Evolutionary conservation across 345 rosid species (phyloP).

Genomic region (Kandelia obovata): DNA sequence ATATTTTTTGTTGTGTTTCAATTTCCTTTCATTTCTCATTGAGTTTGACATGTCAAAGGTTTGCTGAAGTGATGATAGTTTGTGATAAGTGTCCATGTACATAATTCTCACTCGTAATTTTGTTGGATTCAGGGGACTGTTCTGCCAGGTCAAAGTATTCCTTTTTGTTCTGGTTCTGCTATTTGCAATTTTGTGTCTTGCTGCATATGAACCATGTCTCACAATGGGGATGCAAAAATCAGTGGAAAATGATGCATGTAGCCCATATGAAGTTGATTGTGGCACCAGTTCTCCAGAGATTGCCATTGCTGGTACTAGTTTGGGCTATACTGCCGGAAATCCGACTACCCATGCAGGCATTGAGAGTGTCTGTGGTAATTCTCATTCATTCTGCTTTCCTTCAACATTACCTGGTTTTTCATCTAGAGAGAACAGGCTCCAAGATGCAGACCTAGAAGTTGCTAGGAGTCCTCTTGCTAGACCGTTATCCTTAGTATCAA

Average conservation of each 20-base stretch:
- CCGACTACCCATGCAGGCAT: slow-evolving; percentile 16
- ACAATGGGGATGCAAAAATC: slow-evolving; percentile 42
- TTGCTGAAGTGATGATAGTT: background rate
- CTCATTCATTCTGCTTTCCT: slow-evolving; percentile 61
- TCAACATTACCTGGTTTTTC: slow-evolving; percentile 51
- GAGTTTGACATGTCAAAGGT: background rate
- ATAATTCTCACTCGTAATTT: background rate
- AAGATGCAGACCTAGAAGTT: slow-evolving; percentile 32
- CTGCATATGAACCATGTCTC: slow-evolving; percentile 37
- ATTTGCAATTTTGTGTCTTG: slow-evolving; percentile 45
- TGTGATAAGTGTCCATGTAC: too few relatives aligned
- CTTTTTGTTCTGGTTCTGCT: slow-evolving; percentile 46
- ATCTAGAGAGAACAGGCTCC: slow-evolving; percentile 19
- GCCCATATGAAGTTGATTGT: slow-evolving; percentile 34
- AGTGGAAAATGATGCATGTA: slow-evolving; percentile 41
- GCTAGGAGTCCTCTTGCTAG: slow-evolving; percentile 32
- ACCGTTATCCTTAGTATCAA: slow-evolving; percentile 24
- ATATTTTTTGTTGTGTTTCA: background rate
- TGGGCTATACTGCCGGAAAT: slow-evolving; percentile 25
- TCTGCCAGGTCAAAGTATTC: slow-evolving; percentile 37
- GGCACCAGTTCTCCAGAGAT: slow-evolving; percentile 24
- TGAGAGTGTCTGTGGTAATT: slow-evolving; percentile 41
- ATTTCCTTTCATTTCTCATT: background rate
- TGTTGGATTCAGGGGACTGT: slow-evolving; percentile 48
- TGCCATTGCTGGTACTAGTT: slow-evolving; percentile 25